Evolutionary conservation across 2,329 filamentous ascomycete genomes (phyloP), one percentile per base, ranked within the genome.

Genomic region (Dothideomycetes sp.): DNA sequence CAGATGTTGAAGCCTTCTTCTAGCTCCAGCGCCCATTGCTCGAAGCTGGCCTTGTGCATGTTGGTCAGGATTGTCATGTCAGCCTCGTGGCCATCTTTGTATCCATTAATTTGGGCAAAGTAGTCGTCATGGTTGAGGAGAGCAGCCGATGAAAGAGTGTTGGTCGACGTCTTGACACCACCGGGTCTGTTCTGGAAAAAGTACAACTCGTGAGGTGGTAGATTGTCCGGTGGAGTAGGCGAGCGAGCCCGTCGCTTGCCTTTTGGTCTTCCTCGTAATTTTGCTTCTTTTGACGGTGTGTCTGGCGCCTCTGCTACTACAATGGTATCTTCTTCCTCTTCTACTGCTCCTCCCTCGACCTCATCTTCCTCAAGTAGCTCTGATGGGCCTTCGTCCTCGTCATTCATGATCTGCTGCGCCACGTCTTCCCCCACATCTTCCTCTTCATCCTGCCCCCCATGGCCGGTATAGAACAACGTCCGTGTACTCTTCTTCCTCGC

Each of bases 81-180:
- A 3, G 70, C 61, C 24, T 68, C 66, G 57, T 94, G 88, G 0
- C 73, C 75, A 49, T 94, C 82, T 43, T 69, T 56, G 47, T 78
- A 77, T 27, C 72, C 66, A 19, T 75, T 71, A 19, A 84, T 66
- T 19, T 81, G 63, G 33, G 75, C 69, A 51, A 94, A 94, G 61
- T 91, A 98, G 56, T 95, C 86, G 42, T 96, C 88, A 53, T 95
- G 88, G 2, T 84, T 87, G 41, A 96, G 76, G 9, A 94, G 68
- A 3, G 76, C 69, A 24, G 93, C 66, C 4, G 81, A 78, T 1
- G 81, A 72, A 4, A 96, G 69, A 0, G 78, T 94, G 48, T 91
- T 91, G 55, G 84, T 82, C 2, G 88, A 95, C 0, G 89, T 94
- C 60, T 88, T 88, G 33, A 77, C 70, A 3, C 78, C 73, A 2